These are phyloP conservation scores for Vitrella brassicaformis DNA, from an alignment of 73 alveolate genomes.

Conservation along the genomic window DNA sequence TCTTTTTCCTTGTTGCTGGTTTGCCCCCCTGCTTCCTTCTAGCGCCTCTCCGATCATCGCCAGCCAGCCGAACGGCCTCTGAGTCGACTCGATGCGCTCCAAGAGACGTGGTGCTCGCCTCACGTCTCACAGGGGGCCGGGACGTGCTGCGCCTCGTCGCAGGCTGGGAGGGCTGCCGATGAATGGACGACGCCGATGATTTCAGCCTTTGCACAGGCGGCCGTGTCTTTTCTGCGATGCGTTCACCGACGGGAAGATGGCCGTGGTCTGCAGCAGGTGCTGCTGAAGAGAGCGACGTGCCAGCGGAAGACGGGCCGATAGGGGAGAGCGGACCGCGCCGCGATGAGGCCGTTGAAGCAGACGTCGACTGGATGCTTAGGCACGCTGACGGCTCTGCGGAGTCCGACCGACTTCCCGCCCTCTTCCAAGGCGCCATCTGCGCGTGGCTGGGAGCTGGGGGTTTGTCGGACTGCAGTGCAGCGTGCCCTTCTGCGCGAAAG, in stretches of 20 bases:
- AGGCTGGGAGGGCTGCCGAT: neutral
- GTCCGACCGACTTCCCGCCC: neutral
- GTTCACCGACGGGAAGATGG: neutral
- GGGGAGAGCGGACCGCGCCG: neutral
- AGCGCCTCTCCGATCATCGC: neutral
- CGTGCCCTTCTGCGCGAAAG: too few relatives aligned
- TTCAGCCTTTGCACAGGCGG: too few relatives aligned
- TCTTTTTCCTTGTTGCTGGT: too few relatives aligned
- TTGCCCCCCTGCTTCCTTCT: neutral
- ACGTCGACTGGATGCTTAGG: neutral
- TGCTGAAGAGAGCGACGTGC: neutral
- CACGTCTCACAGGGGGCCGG: too few relatives aligned
- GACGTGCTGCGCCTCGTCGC: neutral
- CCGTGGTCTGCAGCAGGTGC: neutral
- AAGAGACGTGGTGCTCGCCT: too few relatives aligned
- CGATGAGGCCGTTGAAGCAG: neutral
- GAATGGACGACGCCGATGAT: too few relatives aligned
- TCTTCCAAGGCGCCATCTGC: neutral
- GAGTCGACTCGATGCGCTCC: neutral
- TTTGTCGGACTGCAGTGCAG: too few relatives aligned
- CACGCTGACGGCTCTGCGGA: neutral
- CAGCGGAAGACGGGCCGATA: neutral
- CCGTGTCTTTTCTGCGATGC: neutral
- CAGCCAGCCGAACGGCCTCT: neutral
- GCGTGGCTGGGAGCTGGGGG: neutral